Percentiles rank a stretch among this genome's conserved stretches.
phyloP scores from a whole-genome alignment of 305 asterid species.

The Striga hermonthica region DNA sequence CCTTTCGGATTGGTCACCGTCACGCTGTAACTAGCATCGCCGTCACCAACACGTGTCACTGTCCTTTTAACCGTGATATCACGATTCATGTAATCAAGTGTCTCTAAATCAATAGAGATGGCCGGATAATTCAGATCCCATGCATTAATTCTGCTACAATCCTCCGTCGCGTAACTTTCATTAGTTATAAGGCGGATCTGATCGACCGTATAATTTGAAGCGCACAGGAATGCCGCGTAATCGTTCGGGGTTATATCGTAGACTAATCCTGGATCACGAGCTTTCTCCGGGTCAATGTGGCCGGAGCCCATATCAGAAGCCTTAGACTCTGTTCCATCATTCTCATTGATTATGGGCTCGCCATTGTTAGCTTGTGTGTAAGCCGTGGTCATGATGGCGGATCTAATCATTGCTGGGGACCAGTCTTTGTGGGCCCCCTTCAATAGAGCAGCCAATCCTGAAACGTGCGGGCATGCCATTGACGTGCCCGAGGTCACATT shows the following conservation, averaged over 20 bases:
- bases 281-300: slow-evolving; percentile 66
- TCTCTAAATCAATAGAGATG: slow-evolving; percentile 46
- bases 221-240: slow-evolving; percentile 61
- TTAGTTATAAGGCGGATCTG: too few relatives aligned
- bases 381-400: slow-evolving; percentile 85
- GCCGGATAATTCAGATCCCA: slow-evolving; percentile 80
- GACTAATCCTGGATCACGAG: slow-evolving; percentile 70
- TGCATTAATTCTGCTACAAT: too few relatives aligned
- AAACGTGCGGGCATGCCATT: slow-evolving; percentile 84
- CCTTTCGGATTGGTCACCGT: slow-evolving; percentile 43
- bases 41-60: slow-evolving; percentile 49
- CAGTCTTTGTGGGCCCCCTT: slow-evolving; percentile 80
- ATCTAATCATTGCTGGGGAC: slow-evolving; percentile 85
- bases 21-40: slow-evolving; percentile 33
- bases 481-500: slow-evolving; percentile 80
- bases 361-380: slow-evolving; percentile 44
- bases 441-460: slow-evolving; percentile 80
- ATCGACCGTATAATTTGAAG: slow-evolving; percentile 50
- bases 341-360: slow-evolving; percentile 50
- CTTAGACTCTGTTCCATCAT: slow-evolving; percentile 40
- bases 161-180: too few relatives aligned
- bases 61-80: slow-evolving; percentile 37
- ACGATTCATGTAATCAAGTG: slow-evolving; percentile 28
- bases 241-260: slow-evolving; percentile 49
- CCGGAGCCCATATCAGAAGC: slow-evolving; percentile 71